Evolutionary conservation across 371 early-diverging fungal species (phyloP).

Genomic region (Polyrhizophydium stewartii): DNA sequence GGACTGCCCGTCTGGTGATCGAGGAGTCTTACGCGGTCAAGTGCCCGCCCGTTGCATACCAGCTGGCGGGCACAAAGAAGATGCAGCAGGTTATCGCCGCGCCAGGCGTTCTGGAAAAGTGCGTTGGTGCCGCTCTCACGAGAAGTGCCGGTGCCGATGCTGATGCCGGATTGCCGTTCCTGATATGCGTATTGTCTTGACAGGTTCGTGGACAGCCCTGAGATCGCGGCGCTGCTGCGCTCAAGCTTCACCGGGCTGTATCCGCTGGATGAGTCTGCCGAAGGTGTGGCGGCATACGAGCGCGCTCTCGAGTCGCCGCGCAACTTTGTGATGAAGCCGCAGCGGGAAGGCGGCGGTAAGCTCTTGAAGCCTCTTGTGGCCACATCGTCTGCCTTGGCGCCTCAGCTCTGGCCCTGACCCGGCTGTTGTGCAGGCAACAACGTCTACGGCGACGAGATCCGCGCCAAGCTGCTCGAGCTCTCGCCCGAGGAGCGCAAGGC

Average conservation of each 20-base stretch:
- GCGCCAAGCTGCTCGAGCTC: slow-evolving; percentile 46
- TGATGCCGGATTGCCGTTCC: not conserved
- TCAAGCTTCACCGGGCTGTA: slow-evolving; percentile 85
- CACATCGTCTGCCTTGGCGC: not conserved
- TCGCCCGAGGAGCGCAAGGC: slow-evolving; percentile 65
- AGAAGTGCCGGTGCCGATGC: slow-evolving; percentile 11
- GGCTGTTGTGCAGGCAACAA: slow-evolving; percentile 64
- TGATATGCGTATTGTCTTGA: not conserved
- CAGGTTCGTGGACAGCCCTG: slow-evolving; percentile 56
- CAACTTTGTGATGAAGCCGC: slow-evolving; percentile 89
- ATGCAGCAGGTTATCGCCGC: slow-evolving; percentile 88
- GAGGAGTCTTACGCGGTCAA: slow-evolving; percentile 84
- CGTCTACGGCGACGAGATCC: slow-evolving; percentile 86
- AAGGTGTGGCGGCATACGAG: slow-evolving; percentile 65
- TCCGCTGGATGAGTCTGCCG: slow-evolving; percentile 69
- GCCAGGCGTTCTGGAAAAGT: slow-evolving; percentile 78
- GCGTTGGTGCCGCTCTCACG: not conserved
- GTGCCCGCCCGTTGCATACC: slow-evolving; percentile 88
- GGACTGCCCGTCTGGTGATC: slow-evolving; percentile 77
- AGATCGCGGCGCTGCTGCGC: slow-evolving; percentile 56
- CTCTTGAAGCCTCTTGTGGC: not conserved
- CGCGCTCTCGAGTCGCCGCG: slow-evolving; percentile 62
- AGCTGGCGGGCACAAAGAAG: slow-evolving; percentile 94
- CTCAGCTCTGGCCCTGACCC: not conserved
- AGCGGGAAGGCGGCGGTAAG: slow-evolving; percentile 92